Evolutionary conservation across 305 asterid species (phyloP).

Genomic region (Fraxinus baroniana): DNA sequence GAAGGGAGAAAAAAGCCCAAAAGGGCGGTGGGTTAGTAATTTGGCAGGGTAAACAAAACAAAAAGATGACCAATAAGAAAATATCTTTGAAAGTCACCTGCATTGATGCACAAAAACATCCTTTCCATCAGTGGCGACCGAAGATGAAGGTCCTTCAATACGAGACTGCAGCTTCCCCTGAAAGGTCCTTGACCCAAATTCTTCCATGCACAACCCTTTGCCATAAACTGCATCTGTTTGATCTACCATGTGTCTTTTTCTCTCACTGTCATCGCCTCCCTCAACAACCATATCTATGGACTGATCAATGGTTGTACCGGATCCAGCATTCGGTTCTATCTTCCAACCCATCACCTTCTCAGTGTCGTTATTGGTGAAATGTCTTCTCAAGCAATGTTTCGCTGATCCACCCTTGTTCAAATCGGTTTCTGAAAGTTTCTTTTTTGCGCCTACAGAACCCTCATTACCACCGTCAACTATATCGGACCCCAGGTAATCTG

Average conservation of each 20-base stretch:
- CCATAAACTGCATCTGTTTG: constrained; percentile 31
- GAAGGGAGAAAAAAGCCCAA: neutral
- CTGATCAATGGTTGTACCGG: constrained; percentile 52
- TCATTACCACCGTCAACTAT: constrained; percentile 61
- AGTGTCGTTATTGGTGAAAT: constrained; percentile 31
- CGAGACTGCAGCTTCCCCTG: constrained; percentile 54
- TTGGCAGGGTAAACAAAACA: neutral
- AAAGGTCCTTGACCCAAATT: constrained; percentile 39
- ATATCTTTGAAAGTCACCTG: constrained; percentile 40
- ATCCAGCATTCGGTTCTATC: constrained; percentile 49
- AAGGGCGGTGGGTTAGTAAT: neutral
- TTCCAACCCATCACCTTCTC: constrained; percentile 39
- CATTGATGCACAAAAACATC: constrained; percentile 31
- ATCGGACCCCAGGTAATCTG: constrained; percentile 50
- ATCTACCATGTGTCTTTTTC: constrained; percentile 35
- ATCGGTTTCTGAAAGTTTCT: constrained; percentile 33
- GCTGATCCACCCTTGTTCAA: constrained; percentile 23
- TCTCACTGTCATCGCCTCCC: constrained; percentile 33
- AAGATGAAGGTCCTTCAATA: constrained; percentile 45
- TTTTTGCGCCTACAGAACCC: constrained; percentile 46
- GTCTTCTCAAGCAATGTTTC: constrained; percentile 30
- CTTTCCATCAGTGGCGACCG: constrained; percentile 38
- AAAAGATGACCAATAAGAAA: neutral
- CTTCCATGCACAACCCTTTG: constrained; percentile 35
- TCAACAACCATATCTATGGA: constrained; percentile 32